Evolutionary conservation across 805 yeast genomes (phyloP), one percentile per base, ranked within the genome.

Genomic region (Ogataea neopini): DNA sequence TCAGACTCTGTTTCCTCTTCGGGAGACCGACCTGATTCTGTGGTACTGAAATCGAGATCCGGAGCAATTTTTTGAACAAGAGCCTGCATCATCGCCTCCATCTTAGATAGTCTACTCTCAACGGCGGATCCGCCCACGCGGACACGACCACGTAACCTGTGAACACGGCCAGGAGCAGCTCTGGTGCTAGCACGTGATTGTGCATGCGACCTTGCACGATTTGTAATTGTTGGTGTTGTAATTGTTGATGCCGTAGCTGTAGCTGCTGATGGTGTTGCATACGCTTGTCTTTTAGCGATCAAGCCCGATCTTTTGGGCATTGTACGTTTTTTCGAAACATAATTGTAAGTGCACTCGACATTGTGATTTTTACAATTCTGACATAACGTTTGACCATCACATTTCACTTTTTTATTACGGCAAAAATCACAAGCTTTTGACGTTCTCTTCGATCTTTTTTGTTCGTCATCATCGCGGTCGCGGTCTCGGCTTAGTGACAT

Each of bases 391-490:
- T 57, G 60, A 0, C 81, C 79, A 56, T 79, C 77, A 55, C 84
- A 79, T 52, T 75, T 77, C 48, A 76, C 71, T 54, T 79, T 79
- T 35, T 77, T 67, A 45, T 58, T 58, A 14, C 82, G 62, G 52
- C 84, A 79, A 45, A 64, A 67, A 50, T 73, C 78, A 54, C 84
- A 79, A 8, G 81, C 83, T 39, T 70, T 67, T 4, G 72, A 58
- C n/a, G 68, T 67, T 41, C 79, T 53, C 18, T 56, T 57, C 2
- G 49, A 11, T 42, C 36, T 47, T 29, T 48, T 48, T 15, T 40
- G 36, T 14, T 22, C 37, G 13, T 30, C 36, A 11, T 47, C 50
- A 3, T 32, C 37, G 10, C 17, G 45, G 22, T 10, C 29, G 9
- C 25, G 25, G 25, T 22, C 25, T 22, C 25, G 25, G 8, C 25